Evolutionary conservation across 352 stramenopile species (phyloP), one percentile per base, ranked within the genome.

Genomic region (Globisporangium cederbergense): DNA sequence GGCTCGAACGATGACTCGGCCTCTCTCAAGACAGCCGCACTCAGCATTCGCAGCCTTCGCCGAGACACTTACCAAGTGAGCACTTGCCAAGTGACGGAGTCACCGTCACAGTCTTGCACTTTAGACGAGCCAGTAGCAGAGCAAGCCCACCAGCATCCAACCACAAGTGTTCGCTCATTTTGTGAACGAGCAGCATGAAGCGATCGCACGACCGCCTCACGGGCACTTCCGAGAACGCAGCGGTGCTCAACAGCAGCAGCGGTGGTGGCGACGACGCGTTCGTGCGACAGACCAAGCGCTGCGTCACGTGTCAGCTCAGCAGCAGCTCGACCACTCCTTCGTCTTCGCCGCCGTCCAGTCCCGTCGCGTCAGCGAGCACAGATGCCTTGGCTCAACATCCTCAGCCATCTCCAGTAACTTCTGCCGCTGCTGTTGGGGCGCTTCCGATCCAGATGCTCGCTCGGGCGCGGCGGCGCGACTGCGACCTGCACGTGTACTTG

Each of bases 181-280:
- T 9, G 20, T 9, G 4, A 30, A n/a, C 18, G 6, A 30, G 28
- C 36, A 36, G 58, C 20, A 84, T 84, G 76, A 84, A 84, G 73
- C 76, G 76, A 58, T 80, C 72, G 65, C 77, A 80, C 56, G 72
- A 78, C 28, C 60, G 73, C 61, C 62, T 82, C 65, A 63, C 70
- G 20, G 32, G 59, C 47, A 10, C 64, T 38, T 57, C 58, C 2
- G 56, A 51, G 16, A 30, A 14, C 16, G 56, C 40, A 25, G 56
- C 28, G 25, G 32, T 10, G 32, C 52, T 58, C 52, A 34, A 25
- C 42, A 36, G 36, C 42, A 38, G 25, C 25, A 54, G 11, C 38
- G 13, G 64, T 42, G n/a, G 30, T 25, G 59, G 36, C 25, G 71
- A 58, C 22, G 47, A 68, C 11, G 47, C 52, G 20, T 57, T 72